Evolutionary conservation across 192 early-diverging fungal genomes (phyloP), one percentile per base, ranked within the genome.

Genomic region (Backusella morwellensis): DNA sequence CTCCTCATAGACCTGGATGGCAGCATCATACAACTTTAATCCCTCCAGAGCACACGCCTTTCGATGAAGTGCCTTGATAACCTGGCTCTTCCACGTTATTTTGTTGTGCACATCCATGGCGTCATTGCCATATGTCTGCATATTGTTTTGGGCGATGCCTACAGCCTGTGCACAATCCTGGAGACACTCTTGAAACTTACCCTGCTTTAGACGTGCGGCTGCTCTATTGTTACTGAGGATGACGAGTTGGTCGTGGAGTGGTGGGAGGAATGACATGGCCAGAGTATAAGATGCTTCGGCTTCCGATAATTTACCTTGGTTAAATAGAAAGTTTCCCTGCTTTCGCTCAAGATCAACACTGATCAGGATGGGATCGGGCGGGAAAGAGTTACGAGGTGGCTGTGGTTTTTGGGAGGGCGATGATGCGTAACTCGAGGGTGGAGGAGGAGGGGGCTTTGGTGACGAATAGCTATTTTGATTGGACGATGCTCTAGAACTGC

Each of bases 181-280:
- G 4, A 93, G 75, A 21, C 87, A 91, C 54, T 88, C 91, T 12
- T 82, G 83, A 76, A 96, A 91, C 56, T 97, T 91, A 23, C 96
- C 97, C n/a, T 86, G 93, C 84, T 98, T 97, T 38, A 95, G 82
- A 11, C 90, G 84, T 1, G 94, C 88, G 4, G 95, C 90, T 1
- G 97, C 96, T 35, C 95, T 92, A 82, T 98, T 97, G 86, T 95
- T 96, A 84, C 88, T 88, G 29, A 96, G 81, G 6, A 93, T 70
- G 2, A 94, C 86, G 14, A 90, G 77, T 5, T 88, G 70, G 15
- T 90, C 78, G 76, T 99, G 96, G 15, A 74, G 59, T 29, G 75
- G 38, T 1, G 96, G 91, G 0, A 98, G 86, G 8, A 80, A 73
- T 32, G 78, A 63, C 11, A 97, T 85, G 0, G 95, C 92, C 8